These are phyloP conservation scores for Phytophthora multivora DNA, from an alignment of 352 stramenopile species.

Conservation along the genomic window DNA sequence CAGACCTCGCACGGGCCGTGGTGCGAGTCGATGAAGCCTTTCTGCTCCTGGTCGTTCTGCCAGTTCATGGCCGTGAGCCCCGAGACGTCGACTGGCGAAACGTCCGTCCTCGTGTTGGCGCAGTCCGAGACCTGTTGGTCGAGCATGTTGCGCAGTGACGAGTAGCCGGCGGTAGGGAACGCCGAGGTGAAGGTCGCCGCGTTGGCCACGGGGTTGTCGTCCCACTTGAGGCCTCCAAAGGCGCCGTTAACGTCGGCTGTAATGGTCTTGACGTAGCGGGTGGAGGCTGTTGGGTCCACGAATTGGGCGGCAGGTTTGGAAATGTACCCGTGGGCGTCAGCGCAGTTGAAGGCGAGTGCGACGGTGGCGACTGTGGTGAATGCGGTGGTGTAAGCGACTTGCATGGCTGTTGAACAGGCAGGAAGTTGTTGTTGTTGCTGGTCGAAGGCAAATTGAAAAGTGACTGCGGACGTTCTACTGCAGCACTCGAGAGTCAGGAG, in stretches of 20 bases:
- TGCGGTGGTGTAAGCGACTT: constrained; percentile 3
- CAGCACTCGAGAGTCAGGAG: too few species aligned
- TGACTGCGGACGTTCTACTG: constrained; percentile 11
- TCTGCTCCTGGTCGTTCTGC: constrained; percentile 53
- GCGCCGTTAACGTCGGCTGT: constrained; percentile 37
- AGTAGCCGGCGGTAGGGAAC: constrained; percentile 47
- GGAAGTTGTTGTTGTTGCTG: constrained; percentile 4
- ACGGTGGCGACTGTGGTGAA: neutral
- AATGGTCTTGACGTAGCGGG: constrained; percentile 49
- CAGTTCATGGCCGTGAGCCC: constrained; percentile 44
- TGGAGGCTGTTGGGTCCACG: constrained; percentile 29
- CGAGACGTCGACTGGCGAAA: constrained; percentile 45
- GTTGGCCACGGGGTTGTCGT: constrained; percentile 54
- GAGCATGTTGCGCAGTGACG: constrained; percentile 48
- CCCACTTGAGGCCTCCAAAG: constrained; percentile 62
- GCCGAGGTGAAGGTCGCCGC: constrained; percentile 43
- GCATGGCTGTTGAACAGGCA: constrained; percentile 12
- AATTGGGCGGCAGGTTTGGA: constrained; percentile 49
- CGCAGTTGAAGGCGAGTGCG: constrained; percentile 18
- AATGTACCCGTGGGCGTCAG: constrained; percentile 60
- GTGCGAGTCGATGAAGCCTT: constrained; percentile 59
- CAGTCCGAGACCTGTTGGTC: constrained; percentile 44
- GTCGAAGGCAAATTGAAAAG: constrained; percentile 27
- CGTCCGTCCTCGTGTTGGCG: constrained; percentile 45
- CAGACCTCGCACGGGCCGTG: constrained; percentile 62